Base-by-base conservation (phyloP, 129 eudicot species). In the Erigeron canadensis region DNA sequence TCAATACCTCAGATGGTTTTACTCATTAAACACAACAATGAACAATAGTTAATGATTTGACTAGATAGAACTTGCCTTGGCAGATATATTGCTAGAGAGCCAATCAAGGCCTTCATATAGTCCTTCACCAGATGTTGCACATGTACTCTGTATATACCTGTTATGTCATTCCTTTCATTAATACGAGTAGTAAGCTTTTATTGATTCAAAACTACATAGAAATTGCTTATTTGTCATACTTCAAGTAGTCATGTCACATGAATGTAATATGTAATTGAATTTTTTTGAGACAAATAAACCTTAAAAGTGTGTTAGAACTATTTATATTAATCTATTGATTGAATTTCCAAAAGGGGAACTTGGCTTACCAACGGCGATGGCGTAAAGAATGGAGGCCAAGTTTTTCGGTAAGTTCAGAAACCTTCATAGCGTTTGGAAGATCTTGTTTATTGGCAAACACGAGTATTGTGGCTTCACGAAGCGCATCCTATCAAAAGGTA, bases 51-150 rank as follows among this genome's bases (percentile, higher is more conserved):
- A 44, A 44, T 17, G 21, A 10, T 19, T 65, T 16, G 70, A 44
- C 38, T 65, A 7, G 18, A 65, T 42, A 18, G 4, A 65, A 77
- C 82, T 83, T 74, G 67, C 85, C 90, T 87, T 90, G 74, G 53
- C 45, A 74, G 85, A 65, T 8, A 84, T 86, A 74, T 86, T 89
- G 80, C 50, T 80, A 8, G 85, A 84, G 45, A 89, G 79, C 92
- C 90, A 86, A 82, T 82, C 96, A 65, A 89, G 89, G 61, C 92
- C 92, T 84, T 89, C 96, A 18, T 83, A 83, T 10, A 83, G 89
- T 51, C 88, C 96, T 73, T 84, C 77, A 7, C 87, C 92, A 62
- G 89, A 81, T 9, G 91, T 82, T 60, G 96, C 91, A 84, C 92
- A 82, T 60, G 92, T 64, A 68, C 89, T 79, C 84, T 90, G 89